Evolutionary conservation across 2,329 filamentous ascomycete genomes (phyloP), one percentile per base, ranked within the genome.

Genomic region (Ceratocystis eucalypticola): DNA sequence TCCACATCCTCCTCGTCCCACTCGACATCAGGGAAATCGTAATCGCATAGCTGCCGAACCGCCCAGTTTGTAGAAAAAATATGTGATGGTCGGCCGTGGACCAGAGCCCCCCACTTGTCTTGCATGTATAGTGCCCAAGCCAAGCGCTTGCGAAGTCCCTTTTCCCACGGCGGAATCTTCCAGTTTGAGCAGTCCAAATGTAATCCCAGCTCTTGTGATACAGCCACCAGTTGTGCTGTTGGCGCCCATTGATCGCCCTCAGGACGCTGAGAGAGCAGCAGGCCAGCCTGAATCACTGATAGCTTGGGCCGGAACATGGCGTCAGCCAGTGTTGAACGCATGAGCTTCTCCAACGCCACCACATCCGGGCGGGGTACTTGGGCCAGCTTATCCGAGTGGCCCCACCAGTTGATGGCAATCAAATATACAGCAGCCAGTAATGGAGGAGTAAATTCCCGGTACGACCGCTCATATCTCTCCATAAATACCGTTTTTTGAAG

Each of bases 81-180:
- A 70, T 95, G 91, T 3, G 90, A 94, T 0, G 91, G 91, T 10
- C 91, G 86, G 61, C 91, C 91, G 72, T 95, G 89, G 28, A 94
- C 86, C 22, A 96, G 79, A 1, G 91, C 87, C 17, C 88, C 89
- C 91, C 91, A 96, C 75, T 82, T 95, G 75, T 96, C 92, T 76
- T 96, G 91, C 87, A 95, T 93, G 74, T 94, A 96, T 63, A 96
- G 76, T 1, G 89, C 91, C 91, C 92, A 96, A 0, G 90, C 91
- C 53, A 96, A 82, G 62, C 92, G 84, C 74, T 93, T 94, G 68
- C 92, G 82, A 67, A 96, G 75, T 0, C 90, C 88, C 71, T 88
- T 88, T 74, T 96, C 91, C 91, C 91, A 96, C 0, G 82, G 81
- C 33, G 91, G 89, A 65, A 96, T 93, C 69, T 89, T 89, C 92